Base-by-base conservation (phyloP, 2,329 filamentous ascomycete genomes). In the Hirsutella rhossiliensis region DNA sequence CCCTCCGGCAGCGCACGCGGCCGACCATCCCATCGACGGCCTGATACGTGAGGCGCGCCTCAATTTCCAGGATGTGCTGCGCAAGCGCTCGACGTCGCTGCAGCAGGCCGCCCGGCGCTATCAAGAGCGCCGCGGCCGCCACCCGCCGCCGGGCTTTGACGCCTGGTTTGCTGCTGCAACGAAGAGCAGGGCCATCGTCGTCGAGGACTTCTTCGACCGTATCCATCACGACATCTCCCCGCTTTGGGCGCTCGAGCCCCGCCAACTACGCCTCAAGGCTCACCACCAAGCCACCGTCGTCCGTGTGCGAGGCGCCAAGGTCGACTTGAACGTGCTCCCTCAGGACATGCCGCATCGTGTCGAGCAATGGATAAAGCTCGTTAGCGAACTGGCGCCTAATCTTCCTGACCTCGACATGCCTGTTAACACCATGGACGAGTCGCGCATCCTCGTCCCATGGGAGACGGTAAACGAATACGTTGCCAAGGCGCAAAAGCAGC, bases 401-500 rank as follows among this genome's bases (percentile, higher is more conserved):
- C 56, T 83, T 19, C 79, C 78, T 5, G 78, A 83, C 48, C 73
- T 83, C 56, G 78, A 82, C 55, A 80, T 82, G 64, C 72, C 78
- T 11, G 75, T 82, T 62, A 82, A 83, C 54, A 67, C 70, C 42
- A 68, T 80, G 61, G 78, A 82, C 55, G 76, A 83, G 55, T 71
- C 78, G 27, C 68, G 79, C 19, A 57, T 84, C 17, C 61, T 82
- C 23, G 75, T 80, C 3, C 69, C 75, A 9, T 78, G 70, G 62
- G 69, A 81, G 43, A 64, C 72, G 12, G 69, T 83, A 43, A 64
- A 72, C 23, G 61, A 62, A 19, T 62, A 75, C 40, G 64, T 80
- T 9, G 60, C 59, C 7, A 61, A 65, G 40, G 78, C 78, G 54
- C 60, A 60, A 43, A 56, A 59, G 29, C 64, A 53, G 38, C 66